Evolutionary conservation across 2,329 filamentous ascomycete genomes (phyloP), one percentile per base, ranked within the genome.

Genomic region (Pyrenochaeta sp.): DNA sequence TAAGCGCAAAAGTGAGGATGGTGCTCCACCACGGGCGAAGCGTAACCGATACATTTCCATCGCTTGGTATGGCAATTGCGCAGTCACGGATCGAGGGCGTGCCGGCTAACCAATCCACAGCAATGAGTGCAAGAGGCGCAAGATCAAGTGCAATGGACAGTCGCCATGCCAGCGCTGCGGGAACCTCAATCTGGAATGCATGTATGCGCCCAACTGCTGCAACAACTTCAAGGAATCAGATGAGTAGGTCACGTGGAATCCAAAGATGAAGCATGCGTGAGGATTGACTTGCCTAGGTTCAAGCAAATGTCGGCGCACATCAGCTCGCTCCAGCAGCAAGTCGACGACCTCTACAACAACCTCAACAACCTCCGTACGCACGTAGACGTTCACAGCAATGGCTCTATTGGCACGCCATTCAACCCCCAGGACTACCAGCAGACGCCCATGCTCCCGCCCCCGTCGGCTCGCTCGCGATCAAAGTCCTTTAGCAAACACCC

Each of bases 181-280:
- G 21, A 87, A 87, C 72, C 78, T 88, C 49, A 82, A 80, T 52
- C 79, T 88, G 54, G 85, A 87, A 68, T 89, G 84, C 68, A 76
- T 85, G 53, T 89, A 89, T 77, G 84, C 85, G 55, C 85, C 86
- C 4, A 89, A 88, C 67, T 88, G 86, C 78, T 88, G 86, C 73
- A 93, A 86, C 79, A 92, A 86, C 75, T 92, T 97, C 82, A 95
- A 94, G 75, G 93, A 97, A 68, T 92, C 92, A 41, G 91, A 96
- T 84, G 74, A 54, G 81, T 43, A 21, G 11, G 32, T 15, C 14
- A n/a, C 9, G 12, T n/a, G 27, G 20, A 17, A 9, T 6, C 14
- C 23, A 33, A 23, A n/a, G 39, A 14, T 15, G 36, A 33, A 18
- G 14, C 12, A 9, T 2, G n/a, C 7, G 21, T 3, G 27, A 40